Evolutionary conservation across 352 stramenopile species (phyloP).

Genomic region (Phytophthora foliorum): DNA sequence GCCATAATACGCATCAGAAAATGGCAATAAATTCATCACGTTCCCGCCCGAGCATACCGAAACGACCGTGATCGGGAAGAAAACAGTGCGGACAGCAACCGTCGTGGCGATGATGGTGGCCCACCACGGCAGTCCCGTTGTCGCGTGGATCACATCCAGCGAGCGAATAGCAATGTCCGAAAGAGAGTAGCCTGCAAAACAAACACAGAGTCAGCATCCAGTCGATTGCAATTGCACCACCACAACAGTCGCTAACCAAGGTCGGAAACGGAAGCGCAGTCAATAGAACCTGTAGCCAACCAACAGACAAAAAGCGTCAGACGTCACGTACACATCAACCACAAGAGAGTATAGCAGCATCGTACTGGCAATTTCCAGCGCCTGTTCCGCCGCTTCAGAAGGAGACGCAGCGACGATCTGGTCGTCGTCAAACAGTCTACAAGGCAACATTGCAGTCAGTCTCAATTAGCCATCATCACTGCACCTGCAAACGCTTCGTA

Average conservation of each 20-base stretch:
- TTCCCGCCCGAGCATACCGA: conserved; percentile 52
- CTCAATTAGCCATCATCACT: background rate
- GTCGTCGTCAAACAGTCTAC: conserved; percentile 57
- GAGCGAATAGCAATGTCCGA: conserved; percentile 80
- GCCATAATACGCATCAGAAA: background rate
- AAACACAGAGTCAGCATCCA: conserved; percentile 14
- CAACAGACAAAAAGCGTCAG: conserved; percentile 19
- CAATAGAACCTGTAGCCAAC: conserved; percentile 45
- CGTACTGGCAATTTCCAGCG: conserved; percentile 53
- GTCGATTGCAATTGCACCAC: background rate
- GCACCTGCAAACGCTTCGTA: conserved; percentile 25
- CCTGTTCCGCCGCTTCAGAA: conserved; percentile 54
- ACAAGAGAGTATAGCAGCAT: background rate
- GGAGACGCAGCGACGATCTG: conserved; percentile 54
- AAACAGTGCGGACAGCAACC: conserved; percentile 72
- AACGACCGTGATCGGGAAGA: conserved; percentile 84
- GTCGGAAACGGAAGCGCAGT: conserved; percentile 67
- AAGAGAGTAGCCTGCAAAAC: conserved; percentile 58
- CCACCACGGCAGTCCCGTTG: conserved; percentile 90
- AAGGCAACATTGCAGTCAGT: conserved; percentile 6
- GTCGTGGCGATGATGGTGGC: conserved; percentile 87
- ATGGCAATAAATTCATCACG: background rate
- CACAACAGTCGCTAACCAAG: conserved; percentile 42
- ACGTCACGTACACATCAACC: conserved; percentile 2
- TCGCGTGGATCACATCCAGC: conserved; percentile 80